A percentile compares a stretch with the other conserved stretches of the same genome.
These are phyloP conservation scores for Rubus parviflorus DNA, from an alignment of 306 rosid genomes.

Conservation along the genomic window DNA sequence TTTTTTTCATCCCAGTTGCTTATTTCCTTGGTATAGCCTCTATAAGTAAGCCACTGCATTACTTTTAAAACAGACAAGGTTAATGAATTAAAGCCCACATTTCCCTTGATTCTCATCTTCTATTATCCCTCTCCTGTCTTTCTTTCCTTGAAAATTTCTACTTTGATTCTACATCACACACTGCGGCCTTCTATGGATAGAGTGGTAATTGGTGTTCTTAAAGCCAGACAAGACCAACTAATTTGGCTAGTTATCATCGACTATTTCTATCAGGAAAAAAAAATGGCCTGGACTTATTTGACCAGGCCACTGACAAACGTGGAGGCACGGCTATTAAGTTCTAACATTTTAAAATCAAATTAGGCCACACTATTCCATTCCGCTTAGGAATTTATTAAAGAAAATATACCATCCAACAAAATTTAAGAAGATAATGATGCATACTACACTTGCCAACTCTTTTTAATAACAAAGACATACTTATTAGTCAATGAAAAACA, in stretches of 20 bases:
- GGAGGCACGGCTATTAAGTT: not conserved
- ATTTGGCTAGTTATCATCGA: not conserved
- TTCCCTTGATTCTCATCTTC: not conserved
- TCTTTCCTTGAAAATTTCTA: no score
- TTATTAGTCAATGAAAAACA: not conserved
- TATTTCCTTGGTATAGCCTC: not conserved
- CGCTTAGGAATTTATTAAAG: not conserved
- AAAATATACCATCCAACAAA: not conserved
- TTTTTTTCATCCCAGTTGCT: not conserved
- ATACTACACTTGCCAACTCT: not conserved
- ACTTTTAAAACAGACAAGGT: not conserved
- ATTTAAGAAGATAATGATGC: not conserved
- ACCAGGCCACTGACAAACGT: not conserved
- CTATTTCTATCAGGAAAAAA: not conserved
- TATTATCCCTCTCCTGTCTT: not conserved
- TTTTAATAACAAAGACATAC: not conserved
- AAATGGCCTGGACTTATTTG: not conserved
- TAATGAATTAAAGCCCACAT: not conserved
- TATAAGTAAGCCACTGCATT: not conserved
- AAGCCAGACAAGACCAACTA: not conserved
- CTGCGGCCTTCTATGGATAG: not conserved
- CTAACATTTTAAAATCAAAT: not conserved
- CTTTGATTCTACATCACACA: not conserved
- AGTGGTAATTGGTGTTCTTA: not conserved
- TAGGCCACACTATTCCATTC: not conserved